Base-by-base conservation (phyloP, 2,329 filamentous ascomycete genomes). In the Bisporella sp. region DNA sequence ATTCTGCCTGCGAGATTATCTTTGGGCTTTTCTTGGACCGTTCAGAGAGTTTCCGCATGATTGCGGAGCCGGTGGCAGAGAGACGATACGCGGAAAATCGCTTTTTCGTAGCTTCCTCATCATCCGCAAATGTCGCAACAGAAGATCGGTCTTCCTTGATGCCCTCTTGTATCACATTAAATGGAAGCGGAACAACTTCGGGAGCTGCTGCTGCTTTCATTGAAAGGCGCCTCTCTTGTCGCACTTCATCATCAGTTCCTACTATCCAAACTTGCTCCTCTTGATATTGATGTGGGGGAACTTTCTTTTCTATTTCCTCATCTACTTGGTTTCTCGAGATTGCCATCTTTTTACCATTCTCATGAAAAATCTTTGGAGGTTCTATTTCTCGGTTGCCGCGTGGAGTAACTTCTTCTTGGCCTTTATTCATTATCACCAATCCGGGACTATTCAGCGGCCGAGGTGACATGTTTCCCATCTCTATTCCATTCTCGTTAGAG, bases 81-180 rank as follows among this genome's bases (percentile, higher is more conserved):
- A 37, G 35, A 37, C 35, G 35, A n/a, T 37, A 9, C 9, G 66
- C 68, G 1, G 79, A 81, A 2, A 79, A 62, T 4, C 74, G 74
- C 8, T 75, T 74, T 31, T 82, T 75, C 1, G 71, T 73, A n/a
- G 75, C 73, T 29, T 74, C 73, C 31, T 84, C 80, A 32, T 75
- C 71, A 50, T 85, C 83, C 12, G 84, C 83, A 59, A 85, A 76
- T 0, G 86, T 86, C 3, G 84, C 87, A 21, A 87, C 73, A 1
- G 87, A 87, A 2, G 84, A 89, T 31, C 75, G 69, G 52, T 78
- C 73, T 5, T 77, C 71, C 5, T 69, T 64, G 4, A 73, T 68
- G 2, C 72, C 68, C 9, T 71, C 68, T 21, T 66, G 65, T 1
- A 81, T 81, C 1, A 87, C 70, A 7, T 64, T 75, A 65, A 88